Evolutionary conservation across 306 rosid genomes (phyloP).

Genomic region (Gleditsia sinensis): DNA sequence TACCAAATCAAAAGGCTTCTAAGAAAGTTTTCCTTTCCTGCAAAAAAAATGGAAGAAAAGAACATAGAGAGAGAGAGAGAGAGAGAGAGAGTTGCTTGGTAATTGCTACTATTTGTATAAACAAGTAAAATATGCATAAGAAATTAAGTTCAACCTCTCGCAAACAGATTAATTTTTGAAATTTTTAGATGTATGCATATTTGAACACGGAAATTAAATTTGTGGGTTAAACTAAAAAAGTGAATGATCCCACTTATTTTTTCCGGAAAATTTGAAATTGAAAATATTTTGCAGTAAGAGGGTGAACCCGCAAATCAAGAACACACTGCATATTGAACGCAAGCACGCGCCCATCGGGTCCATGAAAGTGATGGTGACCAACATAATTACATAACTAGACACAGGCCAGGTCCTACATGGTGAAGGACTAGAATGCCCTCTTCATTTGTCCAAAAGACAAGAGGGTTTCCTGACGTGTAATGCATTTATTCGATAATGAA

Average conservation of each 20-base stretch:
- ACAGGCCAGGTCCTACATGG: neutral
- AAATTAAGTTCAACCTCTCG: too few relatives aligned
- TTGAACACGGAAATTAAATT: neutral
- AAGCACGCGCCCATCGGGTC: neutral
- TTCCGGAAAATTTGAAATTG: too few relatives aligned
- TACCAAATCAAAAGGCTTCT: too few relatives aligned
- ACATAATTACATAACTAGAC: neutral
- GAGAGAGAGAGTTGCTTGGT: neutral
- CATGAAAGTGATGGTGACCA: neutral
- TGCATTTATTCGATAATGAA: neutral
- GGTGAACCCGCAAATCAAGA: neutral
- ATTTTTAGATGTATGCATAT: neutral
- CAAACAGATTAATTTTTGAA: neutral
- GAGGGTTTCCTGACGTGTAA: conserved; percentile 20
- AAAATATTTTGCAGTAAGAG: too few relatives aligned
- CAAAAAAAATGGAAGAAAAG: neutral
- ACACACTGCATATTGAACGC: too few relatives aligned
- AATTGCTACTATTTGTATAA: neutral
- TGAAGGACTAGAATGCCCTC: conserved; percentile 6
- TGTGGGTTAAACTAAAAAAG: neutral
- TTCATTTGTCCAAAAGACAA: too few relatives aligned
- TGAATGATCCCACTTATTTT: neutral
- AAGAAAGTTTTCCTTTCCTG: too few relatives aligned
- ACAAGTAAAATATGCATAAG: too few relatives aligned
- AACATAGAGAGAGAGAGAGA: too few relatives aligned